Evolutionary conservation across 306 rosid genomes (phyloP), one percentile per base, ranked within the genome.

Genomic region (Cicer arietinum): DNA sequence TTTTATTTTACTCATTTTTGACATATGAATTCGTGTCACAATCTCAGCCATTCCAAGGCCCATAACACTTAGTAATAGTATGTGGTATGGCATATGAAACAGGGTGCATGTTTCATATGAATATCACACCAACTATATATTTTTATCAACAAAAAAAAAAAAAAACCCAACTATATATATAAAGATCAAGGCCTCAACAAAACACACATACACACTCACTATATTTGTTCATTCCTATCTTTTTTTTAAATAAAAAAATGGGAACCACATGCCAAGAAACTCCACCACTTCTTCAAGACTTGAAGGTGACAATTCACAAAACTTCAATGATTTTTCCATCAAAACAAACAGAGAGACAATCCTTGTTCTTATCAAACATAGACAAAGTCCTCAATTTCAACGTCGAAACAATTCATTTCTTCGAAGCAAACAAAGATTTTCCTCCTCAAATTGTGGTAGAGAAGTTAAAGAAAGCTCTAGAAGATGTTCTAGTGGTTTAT

Each of bases 361-460:
- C 86, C 17, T 11, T 92, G 73, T 92, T 92, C 91, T 76, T 92
- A 46, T 87, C 97, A 4, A 92, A 90, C 86, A 92, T 92, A 50
- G 97, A 92, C 79, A 86, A 81, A 76, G 89, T 84, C 43, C 91
- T 92, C 37, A 88, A 84, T 56, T 92, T 90, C 50, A 82, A 83
- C 6, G 94, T 92, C 1, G 87, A 88, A 30, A 83, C 94, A 4
- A 79, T 92, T 46, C 96, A 90, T 59, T 90, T 92, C 71, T 92
- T 92, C 10, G 67, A 16, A 1, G 46, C 88, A 50, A 82, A 86
- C 76, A 63, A 76, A 7, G 89, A 88, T 1, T 88, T 85, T 52
- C 81, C 89, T 11, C 73, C 89, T 0, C 3, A 71, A 6, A 6
- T 30, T 9, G 84, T 80, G 45, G 65, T 77, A 1, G 75, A 84